phyloP scores from a whole-genome alignment of 768 basidiomycete species.

The Lentinus tigrinus region DNA sequence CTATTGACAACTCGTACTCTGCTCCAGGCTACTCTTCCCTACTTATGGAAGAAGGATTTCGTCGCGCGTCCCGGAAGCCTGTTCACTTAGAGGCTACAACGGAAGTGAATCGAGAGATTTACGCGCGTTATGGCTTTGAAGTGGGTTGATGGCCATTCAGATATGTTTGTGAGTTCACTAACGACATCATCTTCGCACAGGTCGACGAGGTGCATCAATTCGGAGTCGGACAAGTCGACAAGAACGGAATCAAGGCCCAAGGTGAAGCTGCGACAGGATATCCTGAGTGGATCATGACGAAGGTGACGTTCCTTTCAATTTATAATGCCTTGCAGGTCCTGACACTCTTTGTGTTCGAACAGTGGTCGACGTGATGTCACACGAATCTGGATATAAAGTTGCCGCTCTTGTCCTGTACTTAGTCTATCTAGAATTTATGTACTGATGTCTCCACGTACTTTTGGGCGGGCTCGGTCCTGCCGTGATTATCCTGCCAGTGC shows the following conservation, averaged over 20 bases:
- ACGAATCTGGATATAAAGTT: not conserved
- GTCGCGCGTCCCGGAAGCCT: slow-evolving; percentile 15
- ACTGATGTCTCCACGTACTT: too few species aligned
- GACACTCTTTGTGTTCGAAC: too few species aligned
- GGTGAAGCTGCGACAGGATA: slow-evolving; percentile 9
- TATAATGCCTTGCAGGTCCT: too few species aligned
- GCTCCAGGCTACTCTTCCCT: slow-evolving; percentile 17
- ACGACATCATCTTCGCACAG: not conserved
- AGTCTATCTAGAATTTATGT: too few species aligned
- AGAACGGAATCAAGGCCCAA: slow-evolving; percentile 1
- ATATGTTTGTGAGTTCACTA: not conserved
- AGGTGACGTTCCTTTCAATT: not conserved
- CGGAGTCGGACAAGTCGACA: slow-evolving; percentile 10
- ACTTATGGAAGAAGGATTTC: slow-evolving; percentile 18
- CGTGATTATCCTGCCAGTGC: too few species aligned
- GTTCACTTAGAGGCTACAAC: slow-evolving; percentile 21
- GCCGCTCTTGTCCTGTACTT: too few species aligned
- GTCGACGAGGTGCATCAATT: slow-evolving; percentile 10
- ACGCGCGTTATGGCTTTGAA: slow-evolving; percentile 23
- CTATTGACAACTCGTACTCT: not conserved
- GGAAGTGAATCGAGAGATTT: slow-evolving; percentile 17
- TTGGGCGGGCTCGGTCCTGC: too few species aligned
- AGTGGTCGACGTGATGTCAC: not conserved
- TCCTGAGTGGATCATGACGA: slow-evolving; percentile 18
- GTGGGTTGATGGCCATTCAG: slow-evolving; percentile 4